These are phyloP conservation scores for Amphicarpaea edgeworthii DNA, from an alignment of 306 rosid species.

Conservation along the genomic window DNA sequence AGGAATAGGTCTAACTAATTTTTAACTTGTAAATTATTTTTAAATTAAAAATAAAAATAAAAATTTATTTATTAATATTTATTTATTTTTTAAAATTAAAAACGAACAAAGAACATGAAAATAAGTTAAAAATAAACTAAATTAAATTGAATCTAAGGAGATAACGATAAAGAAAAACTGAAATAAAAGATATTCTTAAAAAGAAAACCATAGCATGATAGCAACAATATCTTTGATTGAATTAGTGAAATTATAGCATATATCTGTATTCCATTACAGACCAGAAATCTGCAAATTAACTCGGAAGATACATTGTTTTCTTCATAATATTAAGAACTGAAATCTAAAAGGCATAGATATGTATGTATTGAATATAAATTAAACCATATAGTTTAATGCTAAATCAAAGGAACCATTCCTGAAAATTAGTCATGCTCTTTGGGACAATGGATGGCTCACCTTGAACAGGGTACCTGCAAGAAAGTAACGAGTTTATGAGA, in stretches of 20 bases:
- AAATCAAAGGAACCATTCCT: conserved; percentile 73
- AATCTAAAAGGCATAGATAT: conserved; percentile 37
- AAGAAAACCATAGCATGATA: not conserved
- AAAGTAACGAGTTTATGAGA: not conserved
- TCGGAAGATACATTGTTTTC: not conserved
- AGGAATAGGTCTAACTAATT: no score
- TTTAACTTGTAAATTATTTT: no score
- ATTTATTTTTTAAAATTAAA: no score
- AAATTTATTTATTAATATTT: no score
- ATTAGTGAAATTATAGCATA: not conserved
- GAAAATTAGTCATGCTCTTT: conserved; percentile 72
- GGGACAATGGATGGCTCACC: conserved; percentile 60
- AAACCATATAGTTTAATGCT: not conserved
- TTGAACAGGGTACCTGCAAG: conserved; percentile 66
- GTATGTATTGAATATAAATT: conserved; percentile 8
- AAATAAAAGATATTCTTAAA: not conserved
- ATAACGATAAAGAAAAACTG: no score
- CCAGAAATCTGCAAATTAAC: conserved; percentile 11
- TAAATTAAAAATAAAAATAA: no score
- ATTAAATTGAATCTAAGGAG: no score
- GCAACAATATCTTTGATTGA: conserved; percentile 5
- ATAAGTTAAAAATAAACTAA: no score
- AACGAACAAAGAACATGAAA: no score
- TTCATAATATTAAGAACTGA: not conserved
- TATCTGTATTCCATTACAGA: not conserved